Base-by-base conservation (phyloP, 2,329 filamentous ascomycete genomes). In the Colletotrichum aenigma region DNA sequence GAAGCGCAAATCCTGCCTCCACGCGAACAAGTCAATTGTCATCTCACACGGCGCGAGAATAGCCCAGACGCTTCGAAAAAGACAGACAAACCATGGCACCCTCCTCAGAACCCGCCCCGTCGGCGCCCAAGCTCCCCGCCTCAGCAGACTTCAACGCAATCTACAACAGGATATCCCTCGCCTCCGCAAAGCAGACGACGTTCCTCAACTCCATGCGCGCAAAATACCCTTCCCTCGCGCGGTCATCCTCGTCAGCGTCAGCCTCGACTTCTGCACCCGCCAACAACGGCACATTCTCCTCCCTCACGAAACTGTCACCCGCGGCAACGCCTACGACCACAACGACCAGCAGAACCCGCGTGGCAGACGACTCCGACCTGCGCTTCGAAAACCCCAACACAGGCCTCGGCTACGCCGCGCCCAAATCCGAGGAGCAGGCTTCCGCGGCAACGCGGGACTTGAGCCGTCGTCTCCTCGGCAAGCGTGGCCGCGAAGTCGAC, bases 131-230 rank as follows among this genome's bases (percentile, higher is more conserved):
- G 24, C 70, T 78, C 64, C 85, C 86, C 64, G 80, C 84, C 64
- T 84, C 85, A 28, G 78, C 83, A 71, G 81, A 87, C 79, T 82
- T 81, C 80, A 83, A 83, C 77, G 80, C 84, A 71, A 78, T 86
- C 65, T 81, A 85, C 75, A 88, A 88, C 83, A 82, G 82, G 75
- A 84, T 88, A 72, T 83, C 85, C 72, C 82, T 88, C 68, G 81
- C 84, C 78, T 77, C 85, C 52, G 78, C 86, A 68, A 81, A 82
- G 12, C 83, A 83, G 72, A 78, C 82, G 6, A 80, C 81, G 32
- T 79, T 86, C 71, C 81, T 86, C 24, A 78, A 81, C 24, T 80
- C 79, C 26, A 75, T 80, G 60, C 77, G 77, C 72, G 61, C 71
- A 12, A 78, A 76, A 8, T 71, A 78, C 64, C 71, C 75, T 2